Conservation (phyloP, 495 filamentous ascomycete species). For the Penicillium turbatum region DNA sequence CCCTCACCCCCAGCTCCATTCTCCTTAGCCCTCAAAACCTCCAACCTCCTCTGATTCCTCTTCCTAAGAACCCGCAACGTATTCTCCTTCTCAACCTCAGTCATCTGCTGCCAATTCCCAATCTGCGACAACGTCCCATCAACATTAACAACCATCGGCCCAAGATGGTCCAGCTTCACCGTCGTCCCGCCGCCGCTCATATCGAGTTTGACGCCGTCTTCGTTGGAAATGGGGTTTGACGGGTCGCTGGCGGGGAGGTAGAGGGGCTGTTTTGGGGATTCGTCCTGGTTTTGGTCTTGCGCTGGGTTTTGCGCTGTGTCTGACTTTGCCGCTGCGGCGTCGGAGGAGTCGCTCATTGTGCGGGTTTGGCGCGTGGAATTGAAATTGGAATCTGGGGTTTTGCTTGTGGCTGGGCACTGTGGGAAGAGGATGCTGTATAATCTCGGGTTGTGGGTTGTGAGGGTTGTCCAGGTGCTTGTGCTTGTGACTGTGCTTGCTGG, state of each 20-base stretch:
- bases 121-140: conserved; percentile 64
- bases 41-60: conserved; percentile 58
- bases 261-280: conserved; percentile 4
- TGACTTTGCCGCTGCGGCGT: not conserved
- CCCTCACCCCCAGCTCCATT: not conserved
- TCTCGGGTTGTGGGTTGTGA: conserved; percentile 2
- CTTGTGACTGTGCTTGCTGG: not conserved
- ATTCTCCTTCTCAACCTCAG: conserved; percentile 55
- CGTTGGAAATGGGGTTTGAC: conserved; percentile 4
- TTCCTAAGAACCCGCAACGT: conserved; percentile 59
- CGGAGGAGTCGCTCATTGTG: conserved; percentile 18
- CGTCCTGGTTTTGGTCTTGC: conserved; percentile 9
- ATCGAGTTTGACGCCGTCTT: conserved; percentile 33
- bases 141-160: conserved; percentile 63
- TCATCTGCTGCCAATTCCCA: conserved; percentile 64
- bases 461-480: not conserved
- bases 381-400: not conserved
- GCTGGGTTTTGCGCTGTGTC: conserved; percentile 8
- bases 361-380: conserved; percentile 12
- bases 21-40: conserved; percentile 43
- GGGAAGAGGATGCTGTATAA: conserved; percentile 25
- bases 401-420: conserved; percentile 16
- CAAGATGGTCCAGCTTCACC: conserved; percentile 54
- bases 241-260: conserved; percentile 31
- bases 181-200: conserved; percentile 43